These are phyloP conservation scores for Fistulifera pelliculosa DNA, from an alignment of 108 stramenopile species.

Conservation along the genomic window DNA sequence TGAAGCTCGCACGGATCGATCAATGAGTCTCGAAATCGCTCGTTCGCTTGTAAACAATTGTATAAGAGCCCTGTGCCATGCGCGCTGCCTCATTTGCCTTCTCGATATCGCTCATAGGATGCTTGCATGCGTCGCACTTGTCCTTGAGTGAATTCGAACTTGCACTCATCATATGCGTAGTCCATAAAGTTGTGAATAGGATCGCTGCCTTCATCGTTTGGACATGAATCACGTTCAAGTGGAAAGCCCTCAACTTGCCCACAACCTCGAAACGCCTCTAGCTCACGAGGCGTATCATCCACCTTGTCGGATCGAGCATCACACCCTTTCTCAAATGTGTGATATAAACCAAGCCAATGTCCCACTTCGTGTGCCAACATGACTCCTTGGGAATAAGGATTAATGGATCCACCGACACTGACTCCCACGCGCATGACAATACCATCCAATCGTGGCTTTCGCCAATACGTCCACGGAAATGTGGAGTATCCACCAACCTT, in stretches of 20 bases:
- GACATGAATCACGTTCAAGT: neutral
- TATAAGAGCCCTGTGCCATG: no score
- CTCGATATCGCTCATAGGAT: no score
- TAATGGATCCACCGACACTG: no score
- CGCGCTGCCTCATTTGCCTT: no score
- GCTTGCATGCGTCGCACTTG: constrained; percentile 1
- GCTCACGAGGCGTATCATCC: no score
- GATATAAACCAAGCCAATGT: constrained; percentile 32
- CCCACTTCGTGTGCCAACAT: constrained; percentile 35
- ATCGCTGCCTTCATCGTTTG: neutral
- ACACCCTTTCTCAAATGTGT: constrained; percentile 15
- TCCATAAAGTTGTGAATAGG: neutral
- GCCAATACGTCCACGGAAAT: no score
- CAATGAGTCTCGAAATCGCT: no score
- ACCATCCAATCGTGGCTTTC: no score
- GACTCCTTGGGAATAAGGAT: neutral
- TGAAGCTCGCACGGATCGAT: no score
- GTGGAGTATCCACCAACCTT: no score
- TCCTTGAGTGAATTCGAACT: neutral
- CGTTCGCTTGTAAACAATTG: no score
- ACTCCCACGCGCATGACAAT: no score
- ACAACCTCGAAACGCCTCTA: neutral
- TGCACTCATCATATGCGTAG: neutral
- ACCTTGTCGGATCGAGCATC: neutral
- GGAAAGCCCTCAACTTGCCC: neutral